A percentile compares a stretch with the other conserved stretches of the same genome.
Evolutionary conservation across 805 yeast species (phyloP).

Genomic region (Komagataella kurtzmanii): DNA sequence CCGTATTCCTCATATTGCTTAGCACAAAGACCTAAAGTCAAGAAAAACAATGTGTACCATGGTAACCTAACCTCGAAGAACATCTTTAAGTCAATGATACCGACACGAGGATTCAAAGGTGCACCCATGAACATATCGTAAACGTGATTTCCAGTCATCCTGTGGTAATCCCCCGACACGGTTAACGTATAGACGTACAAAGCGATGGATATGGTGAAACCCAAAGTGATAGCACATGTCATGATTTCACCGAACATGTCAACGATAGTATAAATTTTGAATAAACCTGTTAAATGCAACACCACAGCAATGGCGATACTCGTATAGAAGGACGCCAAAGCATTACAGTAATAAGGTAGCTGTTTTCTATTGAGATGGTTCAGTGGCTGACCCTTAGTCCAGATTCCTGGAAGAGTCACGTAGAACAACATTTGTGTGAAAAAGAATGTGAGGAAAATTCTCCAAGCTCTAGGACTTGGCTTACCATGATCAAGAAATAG

Average conservation of each 20-base stretch:
- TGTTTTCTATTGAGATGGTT: constrained; percentile 68
- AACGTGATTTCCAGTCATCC: constrained; percentile 83
- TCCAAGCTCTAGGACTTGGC: constrained; percentile 52
- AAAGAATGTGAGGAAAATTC: constrained; percentile 59
- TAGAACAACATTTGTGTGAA: constrained; percentile 60
- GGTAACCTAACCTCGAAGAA: constrained; percentile 96
- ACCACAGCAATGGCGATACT: constrained; percentile 42
- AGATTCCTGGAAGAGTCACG: constrained; percentile 79
- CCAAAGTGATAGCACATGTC: constrained; percentile 80
- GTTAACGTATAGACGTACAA: constrained; percentile 57
- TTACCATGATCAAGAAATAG: constrained; percentile 37
- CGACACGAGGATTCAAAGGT: constrained; percentile 90
- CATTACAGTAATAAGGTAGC: constrained; percentile 88
- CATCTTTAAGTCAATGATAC: constrained; percentile 88
- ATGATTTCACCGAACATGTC: constrained; percentile 85
- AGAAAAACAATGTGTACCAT: constrained; percentile 81
- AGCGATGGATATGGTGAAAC: constrained; percentile 52
- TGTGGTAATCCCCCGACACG: constrained; percentile 65
- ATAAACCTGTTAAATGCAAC: constrained; percentile 63
- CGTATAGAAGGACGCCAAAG: constrained; percentile 71
- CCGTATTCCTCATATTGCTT: constrained; percentile 81
- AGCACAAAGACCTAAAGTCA: constrained; percentile 59
- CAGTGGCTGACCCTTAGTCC: constrained; percentile 92
- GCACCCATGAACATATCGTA: constrained; percentile 97
- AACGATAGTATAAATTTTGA: constrained; percentile 60